Evolutionary conservation across 2,329 filamentous ascomycete species (phyloP).

Genomic region (Sphaerostilbella broomeana): DNA sequence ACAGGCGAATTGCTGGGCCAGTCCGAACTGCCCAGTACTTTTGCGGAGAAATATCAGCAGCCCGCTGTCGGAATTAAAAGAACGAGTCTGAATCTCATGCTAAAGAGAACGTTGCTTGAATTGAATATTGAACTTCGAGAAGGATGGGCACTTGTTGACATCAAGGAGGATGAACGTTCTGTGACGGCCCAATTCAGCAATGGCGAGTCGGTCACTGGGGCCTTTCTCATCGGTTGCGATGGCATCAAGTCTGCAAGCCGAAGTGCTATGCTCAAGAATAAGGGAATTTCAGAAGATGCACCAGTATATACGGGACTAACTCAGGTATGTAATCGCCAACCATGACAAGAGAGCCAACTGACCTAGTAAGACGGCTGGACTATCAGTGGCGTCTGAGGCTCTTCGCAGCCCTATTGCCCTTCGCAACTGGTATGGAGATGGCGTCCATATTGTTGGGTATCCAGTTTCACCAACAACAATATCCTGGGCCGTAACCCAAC

Average conservation of each 20-base stretch:
- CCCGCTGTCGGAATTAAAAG: slow-evolving; percentile 18
- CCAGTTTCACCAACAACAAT: slow-evolving; percentile 16
- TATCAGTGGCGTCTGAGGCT: slow-evolving; percentile 15
- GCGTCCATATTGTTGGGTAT: slow-evolving; percentile 20
- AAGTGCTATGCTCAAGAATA: slow-evolving; percentile 13
- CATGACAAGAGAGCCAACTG: background rate
- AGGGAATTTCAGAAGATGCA: slow-evolving; percentile 13
- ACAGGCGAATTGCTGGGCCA: slow-evolving; percentile 17
- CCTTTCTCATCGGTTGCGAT: slow-evolving; percentile 21
- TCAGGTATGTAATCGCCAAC: slow-evolving; percentile 3
- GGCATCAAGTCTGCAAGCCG: slow-evolving; percentile 19
- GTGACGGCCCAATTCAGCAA: slow-evolving; percentile 20
- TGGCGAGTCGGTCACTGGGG: slow-evolving; percentile 15
- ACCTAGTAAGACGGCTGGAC: slow-evolving; percentile 17
- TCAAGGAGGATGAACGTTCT: slow-evolving; percentile 15
- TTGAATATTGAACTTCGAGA: slow-evolving; percentile 18
- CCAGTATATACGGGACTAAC: slow-evolving; percentile 19
- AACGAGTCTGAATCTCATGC: slow-evolving; percentile 17
- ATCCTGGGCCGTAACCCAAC: slow-evolving; percentile 21
- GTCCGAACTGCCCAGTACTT: slow-evolving; percentile 16
- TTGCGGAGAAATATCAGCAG: slow-evolving; percentile 17
- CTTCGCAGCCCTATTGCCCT: slow-evolving; percentile 13
- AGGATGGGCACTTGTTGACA: slow-evolving; percentile 20
- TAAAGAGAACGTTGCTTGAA: slow-evolving; percentile 15
- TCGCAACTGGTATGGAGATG: slow-evolving; percentile 22